Evolutionary conservation across 2,329 filamentous ascomycete species (phyloP).

Genomic region (Microcyclospora pomicola): DNA sequence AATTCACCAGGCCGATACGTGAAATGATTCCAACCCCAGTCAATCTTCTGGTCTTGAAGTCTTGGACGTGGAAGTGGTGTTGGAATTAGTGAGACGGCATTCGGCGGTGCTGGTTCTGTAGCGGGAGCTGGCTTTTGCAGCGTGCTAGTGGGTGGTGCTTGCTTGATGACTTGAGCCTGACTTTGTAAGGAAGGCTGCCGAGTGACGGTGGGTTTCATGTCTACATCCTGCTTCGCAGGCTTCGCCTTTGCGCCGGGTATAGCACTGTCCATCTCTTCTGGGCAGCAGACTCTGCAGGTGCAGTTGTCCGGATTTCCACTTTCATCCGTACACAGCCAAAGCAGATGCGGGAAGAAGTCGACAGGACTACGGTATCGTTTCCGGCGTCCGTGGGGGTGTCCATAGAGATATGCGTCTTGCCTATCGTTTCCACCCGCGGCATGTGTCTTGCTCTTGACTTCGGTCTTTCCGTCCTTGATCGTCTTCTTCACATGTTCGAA

Average conservation of each 20-base stretch:
- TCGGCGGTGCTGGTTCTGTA: too few relatives aligned
- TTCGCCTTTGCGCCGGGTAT: slow-evolving; percentile 16
- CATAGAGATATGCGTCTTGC: slow-evolving; percentile 48
- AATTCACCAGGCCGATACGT: slow-evolving; percentile 42
- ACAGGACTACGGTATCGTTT: slow-evolving; percentile 45
- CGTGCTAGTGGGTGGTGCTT: slow-evolving; percentile 3
- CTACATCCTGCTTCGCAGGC: slow-evolving; percentile 7
- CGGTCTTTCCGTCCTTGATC: slow-evolving; percentile 29
- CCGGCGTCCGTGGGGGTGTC: slow-evolving; percentile 42
- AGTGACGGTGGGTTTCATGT: slow-evolving; percentile 1
- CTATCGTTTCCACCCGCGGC: slow-evolving; percentile 38
- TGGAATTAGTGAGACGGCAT: slow-evolving; percentile 16
- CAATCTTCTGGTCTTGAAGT: slow-evolving; percentile 35
- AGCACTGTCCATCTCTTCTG: slow-evolving; percentile 34
- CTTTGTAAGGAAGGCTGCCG: background rate
- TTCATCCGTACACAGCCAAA: slow-evolving; percentile 43
- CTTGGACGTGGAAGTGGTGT: slow-evolving; percentile 28
- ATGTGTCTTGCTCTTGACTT: slow-evolving; percentile 36
- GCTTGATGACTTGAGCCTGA: slow-evolving; percentile 2
- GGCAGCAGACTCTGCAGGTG: slow-evolving; percentile 43
- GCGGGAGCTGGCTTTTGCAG: slow-evolving; percentile 11
- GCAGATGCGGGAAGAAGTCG: slow-evolving; percentile 46
- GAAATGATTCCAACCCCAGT: slow-evolving; percentile 34
- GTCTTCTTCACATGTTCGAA: slow-evolving; percentile 44
- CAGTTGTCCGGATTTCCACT: slow-evolving; percentile 41